Evolutionary conservation across 129 eudicot species (phyloP).

Genomic region (Escallonia rubra): DNA sequence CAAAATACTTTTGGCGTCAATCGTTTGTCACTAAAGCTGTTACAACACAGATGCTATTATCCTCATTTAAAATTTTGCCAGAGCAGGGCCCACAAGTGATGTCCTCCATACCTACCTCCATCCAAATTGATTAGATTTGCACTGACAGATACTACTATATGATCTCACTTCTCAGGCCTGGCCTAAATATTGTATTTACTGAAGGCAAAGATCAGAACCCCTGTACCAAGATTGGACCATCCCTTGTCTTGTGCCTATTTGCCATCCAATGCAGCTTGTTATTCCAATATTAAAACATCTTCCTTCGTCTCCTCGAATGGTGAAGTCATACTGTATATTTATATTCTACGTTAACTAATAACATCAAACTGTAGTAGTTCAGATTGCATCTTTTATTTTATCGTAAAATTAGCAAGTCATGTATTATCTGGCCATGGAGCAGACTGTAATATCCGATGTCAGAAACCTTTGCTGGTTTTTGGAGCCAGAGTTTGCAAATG

Average conservation of each 20-base stretch:
- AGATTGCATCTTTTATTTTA: not conserved
- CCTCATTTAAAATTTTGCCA: slow-evolving; percentile 3
- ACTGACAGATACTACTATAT: slow-evolving; percentile 14
- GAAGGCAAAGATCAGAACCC: slow-evolving; percentile 20
- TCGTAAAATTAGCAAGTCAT: slow-evolving; percentile 5
- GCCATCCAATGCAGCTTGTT: not conserved
- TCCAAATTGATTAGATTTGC: slow-evolving; percentile 6
- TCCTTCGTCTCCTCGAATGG: not conserved
- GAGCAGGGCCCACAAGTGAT: slow-evolving; percentile 17
- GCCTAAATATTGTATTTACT: not conserved
- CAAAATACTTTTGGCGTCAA: slow-evolving; percentile 18
- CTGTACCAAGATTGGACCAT: slow-evolving; percentile 22
- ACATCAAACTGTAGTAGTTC: too few species aligned
- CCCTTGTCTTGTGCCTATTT: not conserved
- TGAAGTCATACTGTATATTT: not conserved
- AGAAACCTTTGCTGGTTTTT: slow-evolving; percentile 82
- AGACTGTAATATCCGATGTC: slow-evolving; percentile 61
- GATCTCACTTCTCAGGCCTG: slow-evolving; percentile 2
- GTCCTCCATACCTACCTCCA: slow-evolving; percentile 29
- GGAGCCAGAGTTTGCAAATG: slow-evolving; percentile 61
- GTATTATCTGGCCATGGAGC: slow-evolving; percentile 80
- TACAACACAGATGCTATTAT: too few species aligned
- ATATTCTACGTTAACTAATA: not conserved
- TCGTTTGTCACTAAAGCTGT: not conserved
- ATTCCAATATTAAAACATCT: not conserved